Conservation (phyloP, 2,329 filamentous ascomycete genomes). For the Aspergillus japonicus region DNA sequence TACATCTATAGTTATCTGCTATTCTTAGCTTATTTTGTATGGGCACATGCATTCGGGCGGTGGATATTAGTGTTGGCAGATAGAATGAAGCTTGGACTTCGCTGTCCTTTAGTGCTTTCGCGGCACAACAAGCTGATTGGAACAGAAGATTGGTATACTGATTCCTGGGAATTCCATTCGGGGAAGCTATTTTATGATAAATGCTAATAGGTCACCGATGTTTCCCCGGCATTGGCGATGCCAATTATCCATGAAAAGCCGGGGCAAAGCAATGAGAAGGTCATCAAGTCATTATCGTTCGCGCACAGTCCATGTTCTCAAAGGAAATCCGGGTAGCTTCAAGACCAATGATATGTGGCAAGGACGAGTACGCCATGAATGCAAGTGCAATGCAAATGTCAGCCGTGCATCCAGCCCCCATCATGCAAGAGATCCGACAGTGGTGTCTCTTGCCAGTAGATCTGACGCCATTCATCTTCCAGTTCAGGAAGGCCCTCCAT, state of each 20-base stretch:
- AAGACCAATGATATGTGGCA: neutral
- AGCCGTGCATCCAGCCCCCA: slow-evolving; percentile 39
- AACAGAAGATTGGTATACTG: too few relatives aligned
- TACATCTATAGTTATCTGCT: neutral
- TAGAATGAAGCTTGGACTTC: slow-evolving; percentile 1
- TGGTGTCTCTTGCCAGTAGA: slow-evolving; percentile 45
- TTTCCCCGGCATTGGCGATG: neutral
- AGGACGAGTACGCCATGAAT: neutral
- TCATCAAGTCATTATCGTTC: neutral
- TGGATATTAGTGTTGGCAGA: neutral
- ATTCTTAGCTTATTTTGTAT: neutral
- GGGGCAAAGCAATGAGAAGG: neutral
- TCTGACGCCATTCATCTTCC: slow-evolving; percentile 47
- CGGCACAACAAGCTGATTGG: neutral
- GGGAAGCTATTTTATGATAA: neutral
- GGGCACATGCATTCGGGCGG: neutral
- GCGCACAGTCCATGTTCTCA: neutral
- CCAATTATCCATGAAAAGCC: neutral
- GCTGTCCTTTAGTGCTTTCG: neutral
- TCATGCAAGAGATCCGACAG: slow-evolving; percentile 44
- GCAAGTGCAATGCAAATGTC: neutral
- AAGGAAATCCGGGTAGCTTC: neutral
- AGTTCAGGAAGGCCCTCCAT: slow-evolving; percentile 41
- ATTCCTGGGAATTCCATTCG: too few relatives aligned
- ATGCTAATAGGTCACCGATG: neutral